Conservation (phyloP, 345 rosid species). For the Gossypium arboreum region DNA sequence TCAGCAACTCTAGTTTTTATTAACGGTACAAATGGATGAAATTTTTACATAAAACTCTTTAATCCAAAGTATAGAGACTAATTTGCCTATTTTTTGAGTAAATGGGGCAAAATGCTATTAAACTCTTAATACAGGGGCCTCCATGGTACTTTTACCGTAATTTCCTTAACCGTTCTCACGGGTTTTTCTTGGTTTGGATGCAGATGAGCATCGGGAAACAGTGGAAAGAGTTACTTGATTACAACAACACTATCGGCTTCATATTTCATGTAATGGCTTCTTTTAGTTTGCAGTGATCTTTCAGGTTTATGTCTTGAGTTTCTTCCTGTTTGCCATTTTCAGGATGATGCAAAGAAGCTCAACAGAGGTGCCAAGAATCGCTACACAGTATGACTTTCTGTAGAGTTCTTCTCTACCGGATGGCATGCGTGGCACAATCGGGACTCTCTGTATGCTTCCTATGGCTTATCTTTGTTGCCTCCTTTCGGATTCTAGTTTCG, state of each 20-base stretch:
- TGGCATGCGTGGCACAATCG: background rate
- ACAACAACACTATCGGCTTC: constrained; percentile 67
- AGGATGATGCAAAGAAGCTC: constrained; percentile 78
- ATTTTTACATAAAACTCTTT: no score
- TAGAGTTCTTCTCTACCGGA: background rate
- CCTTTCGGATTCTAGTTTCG: background rate
- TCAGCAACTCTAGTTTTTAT: no score
- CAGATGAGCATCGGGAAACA: constrained; percentile 89
- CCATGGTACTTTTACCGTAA: no score
- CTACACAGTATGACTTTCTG: constrained; percentile 46
- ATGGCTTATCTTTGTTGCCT: background rate
- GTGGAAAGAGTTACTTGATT: constrained; percentile 83
- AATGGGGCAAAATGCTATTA: no score
- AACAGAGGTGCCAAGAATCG: constrained; percentile 55
- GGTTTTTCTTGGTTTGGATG: background rate
- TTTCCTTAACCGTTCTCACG: background rate
- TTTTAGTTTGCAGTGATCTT: background rate
- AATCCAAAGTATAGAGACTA: no score
- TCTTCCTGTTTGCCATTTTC: constrained; percentile 6
- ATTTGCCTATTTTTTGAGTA: no score
- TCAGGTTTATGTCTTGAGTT: background rate
- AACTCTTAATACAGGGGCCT: no score
- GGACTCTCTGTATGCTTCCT: background rate
- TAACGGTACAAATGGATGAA: no score
- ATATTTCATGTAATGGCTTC: constrained; percentile 61